Conservation (phyloP, 495 filamentous ascomycete species). For the Cudoniella acicularis region DNA sequence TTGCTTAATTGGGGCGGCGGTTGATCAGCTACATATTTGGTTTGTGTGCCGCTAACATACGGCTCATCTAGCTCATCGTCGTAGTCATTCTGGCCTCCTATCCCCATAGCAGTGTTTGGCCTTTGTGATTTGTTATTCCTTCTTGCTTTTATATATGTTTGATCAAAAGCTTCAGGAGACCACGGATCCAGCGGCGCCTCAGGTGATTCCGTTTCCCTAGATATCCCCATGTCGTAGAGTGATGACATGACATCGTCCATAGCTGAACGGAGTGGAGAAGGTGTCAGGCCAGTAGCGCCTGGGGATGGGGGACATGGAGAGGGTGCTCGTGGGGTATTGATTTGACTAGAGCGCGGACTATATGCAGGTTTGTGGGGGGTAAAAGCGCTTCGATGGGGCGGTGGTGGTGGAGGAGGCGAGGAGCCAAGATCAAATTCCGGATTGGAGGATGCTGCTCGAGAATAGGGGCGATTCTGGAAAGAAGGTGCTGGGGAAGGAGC, state of each 20-base stretch:
- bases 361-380: conserved; percentile 21
- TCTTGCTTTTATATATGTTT: conserved; percentile 43
- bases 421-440: conserved; percentile 24
- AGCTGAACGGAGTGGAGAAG: conserved; percentile 84
- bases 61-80: conserved; percentile 37
- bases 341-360: conserved; percentile 8
- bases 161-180: conserved; percentile 87
- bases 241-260: conserved; percentile 99
- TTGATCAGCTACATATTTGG: conserved; percentile 35
- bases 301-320: conserved; percentile 63
- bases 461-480: conserved; percentile 33
- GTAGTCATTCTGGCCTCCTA: conserved; percentile 50
- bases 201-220: conserved; percentile 46
- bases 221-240: conserved; percentile 79
- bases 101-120: conserved; percentile 70
- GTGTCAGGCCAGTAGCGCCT: conserved; percentile 65
- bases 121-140: conserved; percentile 33
- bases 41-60: conserved; percentile 32
- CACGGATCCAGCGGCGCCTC: conserved; percentile 69
- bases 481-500: conserved; percentile 53
- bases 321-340: conserved; percentile 46
- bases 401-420: conserved; percentile 46
- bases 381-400: conserved; percentile 45
- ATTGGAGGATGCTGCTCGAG: conserved; percentile 49
- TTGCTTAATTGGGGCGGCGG: conserved; percentile 69